phyloP scores from a whole-genome alignment of 148 eudicot genomes.

The Camellia granthamiana region DNA sequence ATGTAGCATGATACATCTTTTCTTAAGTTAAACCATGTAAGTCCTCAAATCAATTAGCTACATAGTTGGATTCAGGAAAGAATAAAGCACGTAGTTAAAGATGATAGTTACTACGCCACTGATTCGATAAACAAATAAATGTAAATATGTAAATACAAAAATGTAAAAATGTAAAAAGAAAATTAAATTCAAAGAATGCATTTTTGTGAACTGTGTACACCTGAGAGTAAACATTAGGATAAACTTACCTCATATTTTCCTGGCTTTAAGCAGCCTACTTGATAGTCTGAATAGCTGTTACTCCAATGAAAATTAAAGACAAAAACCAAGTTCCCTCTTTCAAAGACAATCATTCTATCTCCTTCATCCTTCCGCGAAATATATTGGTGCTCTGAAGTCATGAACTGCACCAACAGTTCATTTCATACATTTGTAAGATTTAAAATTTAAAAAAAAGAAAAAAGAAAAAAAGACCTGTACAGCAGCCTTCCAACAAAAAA shows the following conservation, averaged over 20 bases:
- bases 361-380: conserved; percentile 90
- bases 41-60: not conserved
- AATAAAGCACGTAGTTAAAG: not conserved
- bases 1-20: not conserved
- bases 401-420: conserved; percentile 58
- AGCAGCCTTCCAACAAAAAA: not conserved
- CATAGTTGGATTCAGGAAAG: not conserved
- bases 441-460: not conserved
- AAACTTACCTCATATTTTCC: conserved; percentile 84
- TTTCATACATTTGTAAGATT: not conserved
- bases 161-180: too few relatives aligned
- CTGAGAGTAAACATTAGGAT: not conserved
- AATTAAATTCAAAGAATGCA: too few relatives aligned
- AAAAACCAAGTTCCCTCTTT: conserved; percentile 87
- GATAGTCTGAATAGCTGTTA: conserved; percentile 83
- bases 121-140: too few relatives aligned
- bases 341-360: conserved; percentile 74
- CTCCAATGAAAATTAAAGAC: conserved; percentile 93
- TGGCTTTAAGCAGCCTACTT: conserved; percentile 77
- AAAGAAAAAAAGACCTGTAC: not conserved
- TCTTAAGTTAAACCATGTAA: not conserved
- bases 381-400: conserved; percentile 92
- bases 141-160: not conserved
- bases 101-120: too few relatives aligned
- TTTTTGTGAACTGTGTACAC: not conserved